Conservation (phyloP, 768 basidiomycete species). For the Termitomyces sp. region DNA sequence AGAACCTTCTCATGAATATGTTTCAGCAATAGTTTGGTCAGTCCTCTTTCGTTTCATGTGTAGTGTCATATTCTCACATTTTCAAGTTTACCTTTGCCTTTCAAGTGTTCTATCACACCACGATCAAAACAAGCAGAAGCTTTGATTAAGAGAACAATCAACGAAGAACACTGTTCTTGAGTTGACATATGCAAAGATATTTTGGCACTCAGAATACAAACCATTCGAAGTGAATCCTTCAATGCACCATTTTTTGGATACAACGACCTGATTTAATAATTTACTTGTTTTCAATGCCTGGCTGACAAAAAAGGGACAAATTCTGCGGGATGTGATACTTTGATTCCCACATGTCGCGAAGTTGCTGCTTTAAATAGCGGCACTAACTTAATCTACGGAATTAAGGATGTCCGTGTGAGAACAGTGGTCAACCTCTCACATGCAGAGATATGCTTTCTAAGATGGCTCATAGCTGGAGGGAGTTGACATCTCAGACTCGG, state of each 20-base stretch:
- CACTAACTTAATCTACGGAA: not conserved
- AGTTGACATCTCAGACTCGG: not conserved
- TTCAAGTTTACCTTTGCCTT: too few species aligned
- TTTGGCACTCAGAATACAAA: not conserved
- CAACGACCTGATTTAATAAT: not conserved
- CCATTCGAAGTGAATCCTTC: not conserved
- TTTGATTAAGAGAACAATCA: conserved; percentile 1
- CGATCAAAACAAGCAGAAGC: too few species aligned
- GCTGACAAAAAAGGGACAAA: not conserved
- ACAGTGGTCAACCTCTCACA: not conserved
- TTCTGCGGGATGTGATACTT: too few species aligned
- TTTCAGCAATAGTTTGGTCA: too few species aligned
- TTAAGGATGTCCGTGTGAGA: not conserved
- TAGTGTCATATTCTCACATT: too few species aligned
- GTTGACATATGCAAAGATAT: not conserved
- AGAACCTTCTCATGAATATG: too few species aligned
- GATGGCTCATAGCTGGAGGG: not conserved
- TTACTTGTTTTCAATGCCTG: not conserved
- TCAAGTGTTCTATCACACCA: conserved; percentile 5
- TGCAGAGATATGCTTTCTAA: not conserved
- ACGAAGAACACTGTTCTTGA: not conserved
- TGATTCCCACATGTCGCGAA: too few species aligned
- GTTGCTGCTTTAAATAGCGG: too few species aligned
- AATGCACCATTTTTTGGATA: not conserved
- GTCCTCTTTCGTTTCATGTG: too few species aligned